Evolutionary conservation across 2,329 filamentous ascomycete species (phyloP).

Genomic region (Fusarium staphyleae): DNA sequence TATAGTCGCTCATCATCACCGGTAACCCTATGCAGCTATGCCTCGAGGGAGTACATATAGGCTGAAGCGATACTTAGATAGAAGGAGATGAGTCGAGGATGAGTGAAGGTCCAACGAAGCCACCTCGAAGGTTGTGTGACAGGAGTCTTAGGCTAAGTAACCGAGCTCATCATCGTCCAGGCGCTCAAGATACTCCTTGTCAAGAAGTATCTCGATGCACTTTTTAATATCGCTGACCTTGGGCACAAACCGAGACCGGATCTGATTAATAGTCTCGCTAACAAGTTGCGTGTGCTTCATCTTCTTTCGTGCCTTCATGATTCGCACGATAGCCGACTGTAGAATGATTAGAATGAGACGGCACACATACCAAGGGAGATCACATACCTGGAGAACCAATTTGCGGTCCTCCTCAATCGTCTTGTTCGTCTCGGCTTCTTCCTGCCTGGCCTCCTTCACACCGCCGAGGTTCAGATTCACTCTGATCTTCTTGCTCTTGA

Average conservation of each 20-base stretch:
- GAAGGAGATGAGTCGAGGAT: conserved; percentile 1
- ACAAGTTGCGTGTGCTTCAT: conserved; percentile 98
- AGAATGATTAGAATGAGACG: conserved; percentile 35
- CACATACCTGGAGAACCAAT: conserved; percentile 90
- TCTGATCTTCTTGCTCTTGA: conserved; percentile 98
- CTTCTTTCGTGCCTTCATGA: conserved; percentile 99
- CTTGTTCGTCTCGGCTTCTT: conserved; percentile 97
- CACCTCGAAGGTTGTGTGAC: not conserved
- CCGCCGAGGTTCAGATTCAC: conserved; percentile 95
- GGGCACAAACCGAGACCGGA: conserved; percentile 89
- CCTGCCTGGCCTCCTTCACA: conserved; percentile 94
- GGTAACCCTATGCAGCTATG: not conserved
- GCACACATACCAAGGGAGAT: not conserved
- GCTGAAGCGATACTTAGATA: not conserved
- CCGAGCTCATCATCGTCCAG: conserved; percentile 93
- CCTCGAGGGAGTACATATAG: conserved; percentile 12
- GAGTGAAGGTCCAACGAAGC: not conserved
- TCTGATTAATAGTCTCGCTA: conserved; percentile 94
- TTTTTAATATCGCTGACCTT: conserved; percentile 98
- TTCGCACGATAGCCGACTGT: conserved; percentile 96
- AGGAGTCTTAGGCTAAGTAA: conserved; percentile 76
- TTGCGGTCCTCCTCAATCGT: conserved; percentile 99
- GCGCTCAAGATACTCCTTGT: conserved; percentile 98
- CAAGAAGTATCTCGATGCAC: conserved; percentile 96
- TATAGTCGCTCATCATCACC: conserved; percentile 12